A percentile compares a stretch with the other conserved stretches of the same genome.
Evolutionary conservation across 164 flowering plant species (phyloP).

Genomic region (Tinospora cordifolia): DNA sequence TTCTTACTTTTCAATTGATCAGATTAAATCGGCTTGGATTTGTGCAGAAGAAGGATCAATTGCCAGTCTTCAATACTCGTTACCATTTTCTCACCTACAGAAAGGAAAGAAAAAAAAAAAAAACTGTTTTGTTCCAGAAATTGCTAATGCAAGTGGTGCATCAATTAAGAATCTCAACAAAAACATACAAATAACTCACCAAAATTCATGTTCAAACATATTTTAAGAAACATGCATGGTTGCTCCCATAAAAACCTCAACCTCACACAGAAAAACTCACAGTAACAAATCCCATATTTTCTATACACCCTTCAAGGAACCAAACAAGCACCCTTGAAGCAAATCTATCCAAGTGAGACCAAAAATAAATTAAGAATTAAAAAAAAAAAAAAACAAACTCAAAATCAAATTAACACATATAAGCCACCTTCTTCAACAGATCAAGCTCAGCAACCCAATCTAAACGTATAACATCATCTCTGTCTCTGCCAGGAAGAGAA

Average conservation of each 20-base stretch:
- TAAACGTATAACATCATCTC: not conserved
- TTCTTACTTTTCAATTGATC: no score
- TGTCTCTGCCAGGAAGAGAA: not conserved
- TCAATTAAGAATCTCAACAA: not conserved
- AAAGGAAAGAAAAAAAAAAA: no score
- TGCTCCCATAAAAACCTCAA: constrained; percentile 1
- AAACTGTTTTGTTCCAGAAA: no score
- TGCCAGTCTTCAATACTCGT: no score
- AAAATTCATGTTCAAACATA: not conserved
- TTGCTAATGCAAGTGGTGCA: not conserved
- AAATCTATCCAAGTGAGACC: not conserved
- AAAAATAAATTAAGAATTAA: not conserved
- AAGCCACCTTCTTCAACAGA: not conserved
- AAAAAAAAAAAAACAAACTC: no score
- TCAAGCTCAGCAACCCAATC: not conserved
- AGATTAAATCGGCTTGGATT: no score
- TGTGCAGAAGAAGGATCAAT: no score
- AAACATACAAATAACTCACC: not conserved
- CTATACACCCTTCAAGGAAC: constrained; percentile 4
- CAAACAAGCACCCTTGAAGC: not conserved
- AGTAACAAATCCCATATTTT: not conserved
- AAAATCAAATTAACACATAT: not conserved
- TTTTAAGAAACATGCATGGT: not conserved
- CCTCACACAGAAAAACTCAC: not conserved
- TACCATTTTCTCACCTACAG: no score